Conservation (phyloP, 495 filamentous ascomycete species). For the Acidomyces sp. region DNA sequence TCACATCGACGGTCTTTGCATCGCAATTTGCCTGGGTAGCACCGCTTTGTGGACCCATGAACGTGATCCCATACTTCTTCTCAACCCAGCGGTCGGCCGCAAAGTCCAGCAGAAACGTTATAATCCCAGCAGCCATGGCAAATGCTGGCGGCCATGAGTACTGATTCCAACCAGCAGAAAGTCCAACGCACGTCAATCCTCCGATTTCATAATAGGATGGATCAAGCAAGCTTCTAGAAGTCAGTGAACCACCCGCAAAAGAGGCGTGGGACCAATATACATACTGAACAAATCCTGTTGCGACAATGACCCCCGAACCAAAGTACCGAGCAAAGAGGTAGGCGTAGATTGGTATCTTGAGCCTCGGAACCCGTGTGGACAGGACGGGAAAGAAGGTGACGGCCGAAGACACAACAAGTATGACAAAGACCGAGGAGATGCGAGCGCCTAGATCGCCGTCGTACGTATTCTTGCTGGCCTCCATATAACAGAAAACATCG, state of each 20-base stretch:
- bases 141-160: conserved; percentile 80
- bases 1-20: neutral
- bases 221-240: conserved; percentile 43
- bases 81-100: conserved; percentile 63
- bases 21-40: conserved; percentile 3
- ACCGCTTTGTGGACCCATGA: conserved; percentile 19
- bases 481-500: conserved; percentile 3
- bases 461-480: conserved; percentile 2
- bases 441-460: conserved; percentile 2
- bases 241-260: too few species aligned
- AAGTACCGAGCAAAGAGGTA: conserved; percentile 58
- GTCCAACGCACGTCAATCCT: conserved; percentile 41
- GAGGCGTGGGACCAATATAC: too few species aligned
- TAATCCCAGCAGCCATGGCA: conserved; percentile 65
- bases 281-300: conserved; percentile 61
- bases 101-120: conserved; percentile 75
- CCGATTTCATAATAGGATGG: conserved; percentile 65
- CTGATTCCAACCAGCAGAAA: conserved; percentile 59
- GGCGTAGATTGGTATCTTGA: conserved; percentile 44
- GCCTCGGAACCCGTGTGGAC: conserved; percentile 41
- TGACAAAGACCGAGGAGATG: conserved; percentile 6
- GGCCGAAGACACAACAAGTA: conserved; percentile 4
- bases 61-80: conserved; percentile 40
- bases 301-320: conserved; percentile 33
- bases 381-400: conserved; percentile 20